These are phyloP conservation scores for Mycena indigotica DNA, from an alignment of 768 basidiomycete species.

Conservation along the genomic window DNA sequence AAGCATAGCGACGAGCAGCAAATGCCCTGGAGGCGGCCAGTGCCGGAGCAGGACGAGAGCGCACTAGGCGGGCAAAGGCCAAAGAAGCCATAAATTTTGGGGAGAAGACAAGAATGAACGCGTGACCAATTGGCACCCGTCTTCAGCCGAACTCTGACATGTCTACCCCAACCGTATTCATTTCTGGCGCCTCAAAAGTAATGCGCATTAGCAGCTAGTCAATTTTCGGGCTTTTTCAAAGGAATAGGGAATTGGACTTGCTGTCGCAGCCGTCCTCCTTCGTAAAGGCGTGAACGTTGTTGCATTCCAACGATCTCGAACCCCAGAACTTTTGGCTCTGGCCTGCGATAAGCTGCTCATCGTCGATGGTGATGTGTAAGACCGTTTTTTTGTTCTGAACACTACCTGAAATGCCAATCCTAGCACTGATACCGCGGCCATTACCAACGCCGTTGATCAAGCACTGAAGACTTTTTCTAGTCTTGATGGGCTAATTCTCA, in stretches of 20 bases:
- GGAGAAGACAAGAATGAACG: constrained; percentile 30
- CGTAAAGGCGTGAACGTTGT: constrained; percentile 67
- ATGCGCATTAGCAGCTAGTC: constrained; percentile 5
- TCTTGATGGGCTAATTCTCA: constrained; percentile 80
- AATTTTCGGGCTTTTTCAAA: neutral
- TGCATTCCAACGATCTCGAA: constrained; percentile 70
- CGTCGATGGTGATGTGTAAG: constrained; percentile 78
- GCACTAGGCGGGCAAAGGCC: constrained; percentile 62
- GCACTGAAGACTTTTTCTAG: constrained; percentile 57
- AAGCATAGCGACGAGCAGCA: constrained; percentile 62
- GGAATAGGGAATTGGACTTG: constrained; percentile 67
- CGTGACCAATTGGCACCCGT: constrained; percentile 8
- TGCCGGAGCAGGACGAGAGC: constrained; percentile 50
- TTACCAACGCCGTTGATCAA: constrained; percentile 56
- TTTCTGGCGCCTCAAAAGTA: constrained; percentile 87
- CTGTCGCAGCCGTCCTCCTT: constrained; percentile 69
- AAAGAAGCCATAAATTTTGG: constrained; percentile 58
- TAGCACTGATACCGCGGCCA: constrained; percentile 61
- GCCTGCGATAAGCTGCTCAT: constrained; percentile 49
- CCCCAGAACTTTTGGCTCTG: constrained; percentile 65
- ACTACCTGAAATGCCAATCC: too few species aligned
- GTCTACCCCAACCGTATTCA: constrained; percentile 57
- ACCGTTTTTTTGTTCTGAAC: constrained; percentile 20
- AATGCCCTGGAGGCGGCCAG: constrained; percentile 43
- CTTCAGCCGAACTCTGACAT: neutral